Evolutionary conservation across 106 monocot species (phyloP).

Genomic region (Triglochin maritima): DNA sequence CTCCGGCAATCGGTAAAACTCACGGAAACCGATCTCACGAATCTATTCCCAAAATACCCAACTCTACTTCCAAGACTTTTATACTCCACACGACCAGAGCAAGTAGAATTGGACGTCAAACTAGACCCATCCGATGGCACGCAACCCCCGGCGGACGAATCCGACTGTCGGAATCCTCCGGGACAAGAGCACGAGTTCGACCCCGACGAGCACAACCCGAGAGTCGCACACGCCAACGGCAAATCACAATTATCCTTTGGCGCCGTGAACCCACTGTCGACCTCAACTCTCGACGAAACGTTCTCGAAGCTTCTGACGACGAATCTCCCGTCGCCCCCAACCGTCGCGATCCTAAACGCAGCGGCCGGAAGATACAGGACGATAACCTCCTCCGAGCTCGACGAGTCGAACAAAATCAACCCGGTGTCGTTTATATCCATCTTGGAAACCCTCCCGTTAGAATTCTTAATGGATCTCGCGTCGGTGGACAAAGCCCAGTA

Average conservation of each 20-base stretch:
- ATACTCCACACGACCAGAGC: neutral
- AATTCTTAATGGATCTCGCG: constrained; percentile 21
- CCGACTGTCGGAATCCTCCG: constrained; percentile 11
- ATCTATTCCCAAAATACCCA: constrained; percentile 56
- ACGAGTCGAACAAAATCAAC: constrained; percentile 29
- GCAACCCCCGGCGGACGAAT: constrained; percentile 19
- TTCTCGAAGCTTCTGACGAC: constrained; percentile 14
- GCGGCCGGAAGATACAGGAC: neutral
- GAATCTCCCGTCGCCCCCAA: constrained; percentile 39
- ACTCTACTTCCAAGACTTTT: constrained; percentile 15
- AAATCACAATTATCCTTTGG: constrained; percentile 44
- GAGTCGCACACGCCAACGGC: constrained; percentile 36
- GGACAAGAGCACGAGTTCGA: constrained; percentile 49
- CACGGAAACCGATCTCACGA: constrained; percentile 4
- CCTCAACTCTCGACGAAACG: neutral
- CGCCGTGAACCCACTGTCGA: constrained; percentile 28
- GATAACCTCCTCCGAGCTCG: neutral
- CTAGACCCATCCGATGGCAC: constrained; percentile 35
- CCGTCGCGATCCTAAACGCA: constrained; percentile 27
- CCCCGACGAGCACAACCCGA: constrained; percentile 37
- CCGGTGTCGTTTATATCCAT: constrained; percentile 46
- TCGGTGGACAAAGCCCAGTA: constrained; percentile 70
- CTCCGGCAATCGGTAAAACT: constrained; percentile 26
- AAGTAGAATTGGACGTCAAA: constrained; percentile 9
- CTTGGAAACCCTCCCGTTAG: constrained; percentile 22